phyloP scores from a whole-genome alignment of 2,329 filamentous ascomycete species.

The Penicillium sumatraense region DNA sequence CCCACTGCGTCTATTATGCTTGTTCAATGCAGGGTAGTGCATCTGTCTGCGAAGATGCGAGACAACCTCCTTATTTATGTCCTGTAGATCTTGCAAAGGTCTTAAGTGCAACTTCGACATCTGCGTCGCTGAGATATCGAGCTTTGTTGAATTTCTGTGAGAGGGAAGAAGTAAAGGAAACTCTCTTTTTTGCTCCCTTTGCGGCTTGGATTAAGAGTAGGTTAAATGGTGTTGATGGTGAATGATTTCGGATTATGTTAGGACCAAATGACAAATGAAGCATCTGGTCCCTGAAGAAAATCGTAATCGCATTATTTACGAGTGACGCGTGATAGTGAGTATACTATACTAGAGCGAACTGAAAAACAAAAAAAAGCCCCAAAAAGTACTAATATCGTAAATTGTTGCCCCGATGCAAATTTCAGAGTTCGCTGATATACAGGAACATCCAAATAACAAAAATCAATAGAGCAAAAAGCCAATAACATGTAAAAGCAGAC shows the following conservation, averaged over 20 bases:
- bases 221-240: not conserved
- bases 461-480: not conserved
- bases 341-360: not conserved
- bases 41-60: conserved; percentile 34
- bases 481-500: not conserved
- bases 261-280: too few species aligned
- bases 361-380: not conserved
- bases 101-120: conserved; percentile 6
- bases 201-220: not conserved
- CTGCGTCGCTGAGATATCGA: not conserved
- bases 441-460: not conserved
- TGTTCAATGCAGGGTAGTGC: conserved; percentile 39
- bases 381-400: not conserved
- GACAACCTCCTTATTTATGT: conserved; percentile 40
- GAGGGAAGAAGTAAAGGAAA: not conserved
- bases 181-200: not conserved
- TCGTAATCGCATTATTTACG: not conserved
- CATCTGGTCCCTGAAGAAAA: not conserved
- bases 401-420: not conserved
- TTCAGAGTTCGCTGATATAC: not conserved
- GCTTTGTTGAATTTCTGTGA: not conserved
- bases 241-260: too few species aligned
- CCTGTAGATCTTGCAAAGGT: conserved; percentile 36
- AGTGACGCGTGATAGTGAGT: not conserved
- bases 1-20: conserved; percentile 59